These are phyloP conservation scores for Blastomyces emzantsi DNA, from an alignment of 2,329 filamentous ascomycete genomes.

Conservation along the genomic window DNA sequence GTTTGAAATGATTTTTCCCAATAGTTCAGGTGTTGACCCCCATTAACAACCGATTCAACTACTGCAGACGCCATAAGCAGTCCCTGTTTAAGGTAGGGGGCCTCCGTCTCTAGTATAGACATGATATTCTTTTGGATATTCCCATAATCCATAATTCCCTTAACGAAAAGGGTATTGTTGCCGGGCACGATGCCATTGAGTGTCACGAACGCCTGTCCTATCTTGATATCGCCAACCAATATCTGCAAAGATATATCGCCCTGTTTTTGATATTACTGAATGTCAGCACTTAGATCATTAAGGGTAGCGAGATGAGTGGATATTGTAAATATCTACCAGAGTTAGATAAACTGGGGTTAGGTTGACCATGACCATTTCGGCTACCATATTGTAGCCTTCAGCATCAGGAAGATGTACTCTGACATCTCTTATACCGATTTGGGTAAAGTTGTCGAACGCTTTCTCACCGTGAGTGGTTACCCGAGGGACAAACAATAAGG, in stretches of 20 bases:
- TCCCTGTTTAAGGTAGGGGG: neutral
- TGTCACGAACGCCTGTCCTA: neutral
- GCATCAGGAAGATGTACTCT: neutral
- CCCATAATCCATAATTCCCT: conserved; percentile 6
- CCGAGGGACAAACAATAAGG: neutral
- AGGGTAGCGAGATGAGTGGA: neutral
- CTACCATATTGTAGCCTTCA: conserved; percentile 6
- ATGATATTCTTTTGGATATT: conserved; percentile 6
- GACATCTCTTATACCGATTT: conserved; percentile 1
- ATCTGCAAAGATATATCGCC: neutral
- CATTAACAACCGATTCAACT: conserved; percentile 2
- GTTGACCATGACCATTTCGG: neutral
- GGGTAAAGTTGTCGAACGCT: conserved; percentile 5
- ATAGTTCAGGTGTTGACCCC: neutral
- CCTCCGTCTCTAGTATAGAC: neutral
- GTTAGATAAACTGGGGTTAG: conserved; percentile 1
- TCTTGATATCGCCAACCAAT: conserved; percentile 1
- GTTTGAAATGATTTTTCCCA: conserved; percentile 5
- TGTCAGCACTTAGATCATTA: neutral
- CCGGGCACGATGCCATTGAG: conserved; percentile 10
- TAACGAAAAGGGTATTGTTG: conserved; percentile 11
- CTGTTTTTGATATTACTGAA: neutral
- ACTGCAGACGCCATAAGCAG: conserved; percentile 7
- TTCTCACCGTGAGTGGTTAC: neutral
- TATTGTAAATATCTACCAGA: conserved; percentile 4